phyloP scores from a whole-genome alignment of 2,329 filamentous ascomycete species.

The Didymella pinodella region DNA sequence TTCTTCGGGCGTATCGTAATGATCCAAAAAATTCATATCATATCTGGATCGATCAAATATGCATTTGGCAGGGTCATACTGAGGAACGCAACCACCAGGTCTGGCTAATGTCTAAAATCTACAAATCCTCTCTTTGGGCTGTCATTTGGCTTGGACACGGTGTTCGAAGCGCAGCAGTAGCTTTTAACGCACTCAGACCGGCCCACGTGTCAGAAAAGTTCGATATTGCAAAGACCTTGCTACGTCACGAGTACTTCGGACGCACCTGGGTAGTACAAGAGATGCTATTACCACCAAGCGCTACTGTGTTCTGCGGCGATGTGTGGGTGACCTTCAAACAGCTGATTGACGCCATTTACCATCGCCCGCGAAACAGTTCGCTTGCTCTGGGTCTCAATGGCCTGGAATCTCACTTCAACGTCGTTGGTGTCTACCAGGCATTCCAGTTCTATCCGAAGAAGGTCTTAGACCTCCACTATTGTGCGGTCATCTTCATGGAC shows the following conservation, averaged over 20 bases:
- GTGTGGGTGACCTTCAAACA: neutral
- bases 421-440: neutral
- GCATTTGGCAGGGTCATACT: neutral
- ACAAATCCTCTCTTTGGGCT: neutral
- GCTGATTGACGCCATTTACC: neutral
- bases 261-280: neutral
- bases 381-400: neutral
- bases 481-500: neutral
- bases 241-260: neutral
- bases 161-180: neutral
- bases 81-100: slow-evolving; percentile 1
- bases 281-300: neutral
- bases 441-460: neutral
- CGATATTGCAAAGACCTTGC: neutral
- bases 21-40: neutral
- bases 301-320: neutral
- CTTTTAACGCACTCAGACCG: neutral
- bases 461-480: neutral
- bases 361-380: neutral
- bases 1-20: neutral
- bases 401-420: neutral
- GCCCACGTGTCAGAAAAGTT: neutral
- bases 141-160: neutral
- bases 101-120: neutral
- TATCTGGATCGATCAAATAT: slow-evolving; percentile 4